Conservation (phyloP, 352 stramenopile genomes). For the Phytophthora kernoviae region DNA sequence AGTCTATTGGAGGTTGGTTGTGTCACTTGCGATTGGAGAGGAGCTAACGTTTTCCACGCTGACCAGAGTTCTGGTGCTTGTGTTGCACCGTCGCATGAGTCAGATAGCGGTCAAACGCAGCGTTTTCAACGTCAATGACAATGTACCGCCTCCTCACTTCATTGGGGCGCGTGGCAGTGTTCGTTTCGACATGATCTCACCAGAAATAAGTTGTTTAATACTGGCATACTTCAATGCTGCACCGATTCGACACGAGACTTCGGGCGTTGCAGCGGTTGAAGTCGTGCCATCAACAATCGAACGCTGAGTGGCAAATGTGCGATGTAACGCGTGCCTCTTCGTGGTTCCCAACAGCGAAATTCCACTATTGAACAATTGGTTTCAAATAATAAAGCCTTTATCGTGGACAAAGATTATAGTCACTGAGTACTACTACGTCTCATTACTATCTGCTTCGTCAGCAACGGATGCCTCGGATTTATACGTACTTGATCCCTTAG, state of each 20-base stretch:
- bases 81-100: conserved; percentile 24
- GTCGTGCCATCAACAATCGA: too few relatives aligned
- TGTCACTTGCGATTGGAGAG: conserved; percentile 14
- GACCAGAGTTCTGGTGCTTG: background rate
- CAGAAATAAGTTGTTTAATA: too few relatives aligned
- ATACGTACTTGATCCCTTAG: conserved; percentile 9
- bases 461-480: conserved; percentile 6
- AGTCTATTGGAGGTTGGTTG: conserved; percentile 28
- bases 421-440: too few relatives aligned
- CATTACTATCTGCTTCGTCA: conserved; percentile 13
- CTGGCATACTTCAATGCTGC: too few relatives aligned
- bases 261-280: too few relatives aligned
- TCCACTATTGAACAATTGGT: too few relatives aligned
- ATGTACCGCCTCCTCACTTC: conserved; percentile 12
- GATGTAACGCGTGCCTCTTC: too few relatives aligned
- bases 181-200: background rate
- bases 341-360: too few relatives aligned
- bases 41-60: conserved; percentile 13
- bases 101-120: background rate
- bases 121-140: conserved; percentile 7
- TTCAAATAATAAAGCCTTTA: too few relatives aligned
- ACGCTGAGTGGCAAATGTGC: too few relatives aligned
- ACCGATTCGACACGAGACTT: too few relatives aligned
- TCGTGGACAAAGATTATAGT: too few relatives aligned
- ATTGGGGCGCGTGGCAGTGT: conserved; percentile 1